phyloP scores from a whole-genome alignment of 192 early-diverging fungal species.

The Coemansia sp. region DNA sequence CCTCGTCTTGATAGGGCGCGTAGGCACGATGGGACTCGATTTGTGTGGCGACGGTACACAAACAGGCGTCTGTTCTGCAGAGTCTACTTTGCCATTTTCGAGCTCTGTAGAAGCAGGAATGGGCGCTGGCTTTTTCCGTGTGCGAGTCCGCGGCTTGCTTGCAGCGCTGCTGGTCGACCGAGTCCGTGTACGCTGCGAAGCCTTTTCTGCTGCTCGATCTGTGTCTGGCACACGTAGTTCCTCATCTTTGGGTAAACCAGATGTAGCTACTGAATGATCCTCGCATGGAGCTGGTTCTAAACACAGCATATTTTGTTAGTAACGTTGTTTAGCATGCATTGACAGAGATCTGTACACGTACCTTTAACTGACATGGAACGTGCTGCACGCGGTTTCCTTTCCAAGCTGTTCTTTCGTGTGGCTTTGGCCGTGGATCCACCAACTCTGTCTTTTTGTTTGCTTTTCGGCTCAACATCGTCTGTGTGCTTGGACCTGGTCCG shows the following conservation, averaged over 20 bases:
- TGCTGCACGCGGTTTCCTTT: slow-evolving; percentile 2
- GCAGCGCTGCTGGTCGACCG: background rate
- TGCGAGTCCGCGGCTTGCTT: background rate
- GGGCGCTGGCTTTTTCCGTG: background rate
- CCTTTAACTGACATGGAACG: background rate
- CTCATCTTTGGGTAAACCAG: background rate
- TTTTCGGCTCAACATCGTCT: background rate
- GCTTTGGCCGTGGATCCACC: slow-evolving; percentile 14
- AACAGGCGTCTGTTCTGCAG: background rate
- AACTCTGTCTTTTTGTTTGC: background rate
- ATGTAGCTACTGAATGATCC: background rate
- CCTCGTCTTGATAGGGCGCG: too few relatives aligned
- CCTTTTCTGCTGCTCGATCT: background rate
- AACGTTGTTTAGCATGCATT: background rate
- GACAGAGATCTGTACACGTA: background rate
- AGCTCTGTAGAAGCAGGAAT: background rate
- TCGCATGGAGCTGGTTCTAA: background rate
- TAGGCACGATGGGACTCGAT: too few relatives aligned
- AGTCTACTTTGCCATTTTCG: background rate
- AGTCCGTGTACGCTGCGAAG: background rate
- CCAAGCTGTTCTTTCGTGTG: slow-evolving; percentile 8
- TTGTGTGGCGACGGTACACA: too few relatives aligned
- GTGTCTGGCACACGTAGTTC: background rate
- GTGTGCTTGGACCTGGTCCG: background rate
- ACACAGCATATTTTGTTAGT: background rate